A percentile compares a stretch with the other conserved stretches of the same genome.
Evolutionary conservation across 2,329 filamentous ascomycete species (phyloP).

Genomic region (Lasiodiplodia sp.): DNA sequence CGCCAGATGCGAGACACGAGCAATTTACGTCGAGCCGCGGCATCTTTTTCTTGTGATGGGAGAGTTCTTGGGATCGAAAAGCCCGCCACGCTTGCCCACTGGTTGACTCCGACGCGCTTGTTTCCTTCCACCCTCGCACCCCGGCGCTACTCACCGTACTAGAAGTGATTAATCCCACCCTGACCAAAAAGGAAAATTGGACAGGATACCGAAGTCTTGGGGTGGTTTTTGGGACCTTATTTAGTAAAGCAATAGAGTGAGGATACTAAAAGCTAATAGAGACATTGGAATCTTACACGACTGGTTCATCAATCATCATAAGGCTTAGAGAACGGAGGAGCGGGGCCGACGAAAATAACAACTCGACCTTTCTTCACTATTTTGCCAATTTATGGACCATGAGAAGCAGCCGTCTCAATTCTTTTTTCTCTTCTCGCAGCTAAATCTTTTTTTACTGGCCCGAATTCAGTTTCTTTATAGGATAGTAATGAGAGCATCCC

Average conservation of each 20-base stretch:
- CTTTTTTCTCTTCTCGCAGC: neutral
- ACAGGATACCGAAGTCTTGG: too few species aligned
- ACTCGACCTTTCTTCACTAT: neutral
- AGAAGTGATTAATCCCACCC: neutral
- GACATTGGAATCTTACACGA: neutral
- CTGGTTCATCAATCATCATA: neutral
- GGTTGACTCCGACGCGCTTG: neutral
- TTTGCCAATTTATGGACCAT: neutral
- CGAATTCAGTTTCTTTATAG: neutral
- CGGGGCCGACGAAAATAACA: neutral
- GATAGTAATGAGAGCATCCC: neutral
- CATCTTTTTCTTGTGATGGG: neutral
- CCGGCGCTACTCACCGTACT: neutral
- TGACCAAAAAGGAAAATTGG: neutral
- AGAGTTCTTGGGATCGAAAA: neutral
- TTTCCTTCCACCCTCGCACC: neutral
- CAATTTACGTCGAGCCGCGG: neutral
- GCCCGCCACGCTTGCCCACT: neutral
- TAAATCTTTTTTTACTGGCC: neutral
- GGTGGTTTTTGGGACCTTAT: too few species aligned
- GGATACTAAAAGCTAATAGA: neutral
- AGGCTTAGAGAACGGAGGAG: neutral
- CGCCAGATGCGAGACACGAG: neutral
- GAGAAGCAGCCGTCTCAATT: neutral
- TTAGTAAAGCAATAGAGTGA: neutral